A percentile compares a stretch with the other conserved stretches of the same genome.
Conservation (phyloP, 192 early-diverging fungal species). For the Entrophospora sp. region DNA sequence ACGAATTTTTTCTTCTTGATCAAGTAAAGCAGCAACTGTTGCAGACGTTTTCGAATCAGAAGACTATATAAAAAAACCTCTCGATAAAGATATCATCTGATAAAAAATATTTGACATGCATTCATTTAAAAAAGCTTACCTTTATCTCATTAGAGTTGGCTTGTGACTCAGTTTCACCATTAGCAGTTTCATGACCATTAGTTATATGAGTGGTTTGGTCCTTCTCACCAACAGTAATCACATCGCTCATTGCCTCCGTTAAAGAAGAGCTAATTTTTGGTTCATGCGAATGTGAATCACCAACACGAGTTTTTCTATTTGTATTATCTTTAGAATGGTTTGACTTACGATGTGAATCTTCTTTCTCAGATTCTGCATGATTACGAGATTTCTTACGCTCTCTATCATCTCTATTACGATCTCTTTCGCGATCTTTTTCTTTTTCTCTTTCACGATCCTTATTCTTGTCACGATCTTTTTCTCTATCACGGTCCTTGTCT, state of each 20-base stretch:
- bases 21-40: slow-evolving; percentile 25
- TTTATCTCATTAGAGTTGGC: no score
- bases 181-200: neutral
- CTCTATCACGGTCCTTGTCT: slow-evolving; percentile 20
- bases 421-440: slow-evolving; percentile 28
- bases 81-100: neutral
- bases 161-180: no score
- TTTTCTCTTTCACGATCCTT: slow-evolving; percentile 27
- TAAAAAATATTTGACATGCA: neutral
- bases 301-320: slow-evolving; percentile 15
- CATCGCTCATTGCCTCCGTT: slow-evolving; percentile 20
- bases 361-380: slow-evolving; percentile 26
- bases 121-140: neutral
- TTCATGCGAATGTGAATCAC: neutral
- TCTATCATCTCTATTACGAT: slow-evolving; percentile 38
- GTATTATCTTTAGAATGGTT: slow-evolving; percentile 23
- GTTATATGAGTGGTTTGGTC: neutral
- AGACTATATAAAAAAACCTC: neutral
- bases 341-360: slow-evolving; percentile 8
- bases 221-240: neutral
- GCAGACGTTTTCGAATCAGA: slow-evolving; percentile 22
- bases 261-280: slow-evolving; percentile 20
- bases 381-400: slow-evolving; percentile 30
- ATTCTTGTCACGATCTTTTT: slow-evolving; percentile 22
- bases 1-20: slow-evolving; percentile 55